phyloP scores from a whole-genome alignment of 441 rosid genomes.

The Gossypium aridum region DNA sequence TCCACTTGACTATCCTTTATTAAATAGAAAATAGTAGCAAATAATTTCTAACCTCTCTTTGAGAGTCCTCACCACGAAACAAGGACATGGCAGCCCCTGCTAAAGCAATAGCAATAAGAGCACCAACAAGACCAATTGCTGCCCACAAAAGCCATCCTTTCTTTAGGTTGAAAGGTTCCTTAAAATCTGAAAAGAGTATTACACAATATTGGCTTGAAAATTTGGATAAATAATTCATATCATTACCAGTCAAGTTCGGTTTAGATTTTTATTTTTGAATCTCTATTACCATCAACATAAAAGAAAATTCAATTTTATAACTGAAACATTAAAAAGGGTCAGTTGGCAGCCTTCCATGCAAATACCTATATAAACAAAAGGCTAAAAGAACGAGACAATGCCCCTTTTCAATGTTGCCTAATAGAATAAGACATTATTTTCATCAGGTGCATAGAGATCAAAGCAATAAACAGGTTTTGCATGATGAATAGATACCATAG shows the following conservation, averaged over 20 bases:
- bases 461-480: background rate
- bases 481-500: conserved; percentile 45
- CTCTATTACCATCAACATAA: background rate
- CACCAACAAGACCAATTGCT: conserved; percentile 47
- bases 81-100: conserved; percentile 41
- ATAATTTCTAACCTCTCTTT: conserved; percentile 15
- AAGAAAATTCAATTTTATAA: background rate
- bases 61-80: conserved; percentile 24
- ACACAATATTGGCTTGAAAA: background rate
- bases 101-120: conserved; percentile 36
- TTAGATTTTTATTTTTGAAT: background rate
- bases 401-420: background rate
- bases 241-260: background rate
- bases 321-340: background rate
- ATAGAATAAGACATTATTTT: background rate
- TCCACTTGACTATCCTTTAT: background rate
- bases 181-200: conserved; percentile 41
- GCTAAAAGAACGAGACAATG: background rate
- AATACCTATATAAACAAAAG: background rate
- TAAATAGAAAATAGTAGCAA: background rate
- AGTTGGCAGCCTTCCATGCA: background rate
- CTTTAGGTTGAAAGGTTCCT: conserved; percentile 51
- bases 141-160: conserved; percentile 75
- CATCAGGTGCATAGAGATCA: background rate
- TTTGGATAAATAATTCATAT: background rate